These are phyloP conservation scores for Megacollybia marginata DNA, from an alignment of 768 basidiomycete species.

Conservation along the genomic window DNA sequence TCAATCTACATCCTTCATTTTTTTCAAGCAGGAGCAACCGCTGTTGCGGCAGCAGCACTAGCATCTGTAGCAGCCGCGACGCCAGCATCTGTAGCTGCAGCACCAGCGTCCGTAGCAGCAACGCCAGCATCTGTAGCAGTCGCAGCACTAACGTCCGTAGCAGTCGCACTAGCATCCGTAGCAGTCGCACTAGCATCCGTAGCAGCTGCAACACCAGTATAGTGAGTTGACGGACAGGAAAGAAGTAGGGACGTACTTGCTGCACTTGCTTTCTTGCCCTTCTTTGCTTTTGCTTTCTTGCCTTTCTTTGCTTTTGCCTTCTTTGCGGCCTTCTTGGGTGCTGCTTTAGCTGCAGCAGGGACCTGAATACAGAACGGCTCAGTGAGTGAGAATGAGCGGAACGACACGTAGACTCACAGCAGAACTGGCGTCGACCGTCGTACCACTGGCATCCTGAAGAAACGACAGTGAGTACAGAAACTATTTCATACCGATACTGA, in stretches of 20 bases:
- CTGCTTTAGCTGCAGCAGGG: too few species aligned
- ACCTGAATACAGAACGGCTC: too few species aligned
- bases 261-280: neutral
- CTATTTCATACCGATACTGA: neutral
- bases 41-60: neutral
- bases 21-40: too few species aligned
- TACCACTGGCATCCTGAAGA: neutral
- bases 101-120: neutral
- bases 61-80: neutral
- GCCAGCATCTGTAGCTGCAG: neutral
- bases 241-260: neutral
- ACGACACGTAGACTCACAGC: too few species aligned
- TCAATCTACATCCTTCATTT: too few species aligned
- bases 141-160: neutral
- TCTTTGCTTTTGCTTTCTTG: too few species aligned
- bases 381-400: too few species aligned
- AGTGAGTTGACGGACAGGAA: neutral
- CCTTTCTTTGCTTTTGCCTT: too few species aligned
- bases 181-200: neutral
- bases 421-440: neutral
- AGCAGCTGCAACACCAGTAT: neutral
- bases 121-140: neutral
- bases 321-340: too few species aligned
- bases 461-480: neutral
- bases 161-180: too few species aligned